phyloP scores from a whole-genome alignment of 495 filamentous ascomycete genomes.

The Immersiella caudata region DNA sequence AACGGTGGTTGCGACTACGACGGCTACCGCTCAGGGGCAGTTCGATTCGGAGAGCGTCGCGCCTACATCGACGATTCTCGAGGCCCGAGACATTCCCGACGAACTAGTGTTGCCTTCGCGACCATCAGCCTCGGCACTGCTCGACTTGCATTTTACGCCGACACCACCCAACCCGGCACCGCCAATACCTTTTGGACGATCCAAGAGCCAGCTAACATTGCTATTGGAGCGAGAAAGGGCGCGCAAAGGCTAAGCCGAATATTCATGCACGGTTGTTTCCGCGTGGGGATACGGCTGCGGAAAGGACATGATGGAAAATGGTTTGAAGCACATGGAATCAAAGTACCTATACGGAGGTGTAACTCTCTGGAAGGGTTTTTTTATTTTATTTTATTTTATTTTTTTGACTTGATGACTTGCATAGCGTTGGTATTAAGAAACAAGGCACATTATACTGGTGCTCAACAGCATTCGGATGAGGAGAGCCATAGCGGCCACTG shows the following conservation, averaged over 20 bases:
- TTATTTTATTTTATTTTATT: no score
- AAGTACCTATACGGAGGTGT: neutral
- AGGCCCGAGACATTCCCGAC: slow-evolving; percentile 32
- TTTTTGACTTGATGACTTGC: no score
- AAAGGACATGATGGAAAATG: neutral
- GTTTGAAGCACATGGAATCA: neutral
- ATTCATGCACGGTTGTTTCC: neutral
- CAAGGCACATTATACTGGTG: slow-evolving; percentile 11
- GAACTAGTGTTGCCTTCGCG: slow-evolving; percentile 29
- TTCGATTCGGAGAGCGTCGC: slow-evolving; percentile 39
- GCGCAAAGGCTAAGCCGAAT: slow-evolving; percentile 3
- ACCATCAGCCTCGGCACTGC: slow-evolving; percentile 32
- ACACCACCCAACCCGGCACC: slow-evolving; percentile 41
- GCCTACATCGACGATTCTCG: slow-evolving; percentile 16
- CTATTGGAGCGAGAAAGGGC: slow-evolving; percentile 47
- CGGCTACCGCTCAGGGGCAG: slow-evolving; percentile 41
- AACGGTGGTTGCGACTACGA: slow-evolving; percentile 38
- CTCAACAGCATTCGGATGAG: neutral
- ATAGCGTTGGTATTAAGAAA: slow-evolving; percentile 8
- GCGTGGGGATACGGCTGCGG: no score
- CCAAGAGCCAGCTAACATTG: slow-evolving; percentile 55
- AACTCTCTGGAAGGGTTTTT: slow-evolving; percentile 1
- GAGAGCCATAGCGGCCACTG: neutral
- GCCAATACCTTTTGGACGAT: slow-evolving; percentile 45
- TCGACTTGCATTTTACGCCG: slow-evolving; percentile 41